Evolutionary conservation across 2,329 filamentous ascomycete genomes (phyloP), one percentile per base, ranked within the genome.

Genomic region (Botrytis medusae): DNA sequence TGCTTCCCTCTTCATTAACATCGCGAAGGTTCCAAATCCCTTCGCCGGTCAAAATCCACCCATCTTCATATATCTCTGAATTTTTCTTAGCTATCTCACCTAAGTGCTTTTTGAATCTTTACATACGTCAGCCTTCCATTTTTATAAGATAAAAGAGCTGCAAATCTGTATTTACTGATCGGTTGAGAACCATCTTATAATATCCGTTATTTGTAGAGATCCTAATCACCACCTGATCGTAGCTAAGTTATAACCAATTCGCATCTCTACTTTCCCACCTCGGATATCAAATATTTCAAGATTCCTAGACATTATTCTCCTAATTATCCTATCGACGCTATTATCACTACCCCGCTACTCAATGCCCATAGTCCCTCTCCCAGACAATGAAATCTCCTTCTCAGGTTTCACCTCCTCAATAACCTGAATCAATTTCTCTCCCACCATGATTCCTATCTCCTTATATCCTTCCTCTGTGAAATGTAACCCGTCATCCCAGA

Each of bases 401-500:
- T 37, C 65, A 9, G 57, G 48, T 65, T 63, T 69, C 37, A 54
- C 48, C 22, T 70, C 64, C 22, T 68, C 65, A 42, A 87, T 75
- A 70, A 91, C 82, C 46, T 84, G 83, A 68, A 89, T 82, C 16
- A 92, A 79, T 34, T 82, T 84, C 46, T 85, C 83, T 64, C 86
- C 89, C 63, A 92, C 84, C 73, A 86, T 83, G 37, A 85, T 83
- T 2, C 90, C 90, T 83, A 92, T 88, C 77, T 87, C 83, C 77
- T 90, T 85, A 82, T 92, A 92, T 9, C 90, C 90, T 8, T 82
- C 84, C 0, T 83, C 80, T 0, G 86, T 87, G 12, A 92, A 83
- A 81, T 92, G 90, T 40, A 92, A 76, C 20, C 85, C 86, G 79
- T 92, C 90, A 75, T 90, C 85, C 88, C 89, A 92, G 77, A 89